A percentile compares a stretch with the other conserved stretches of the same genome.
These are phyloP conservation scores for Rosa multiflora DNA, from an alignment of 306 rosid species.

Conservation along the genomic window DNA sequence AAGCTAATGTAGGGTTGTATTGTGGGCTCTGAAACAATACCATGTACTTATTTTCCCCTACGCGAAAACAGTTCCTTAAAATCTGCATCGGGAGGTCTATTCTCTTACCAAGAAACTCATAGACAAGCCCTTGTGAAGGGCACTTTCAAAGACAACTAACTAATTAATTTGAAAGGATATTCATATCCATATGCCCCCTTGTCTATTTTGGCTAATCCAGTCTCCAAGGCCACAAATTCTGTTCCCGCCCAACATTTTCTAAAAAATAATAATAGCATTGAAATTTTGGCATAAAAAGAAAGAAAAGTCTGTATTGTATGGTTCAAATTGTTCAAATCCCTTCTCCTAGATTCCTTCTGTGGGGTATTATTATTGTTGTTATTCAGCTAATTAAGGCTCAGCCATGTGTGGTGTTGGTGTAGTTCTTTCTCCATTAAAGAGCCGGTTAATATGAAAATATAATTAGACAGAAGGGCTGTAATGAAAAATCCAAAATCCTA, in stretches of 20 bases:
- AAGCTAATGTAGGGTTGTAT: slow-evolving; percentile 21
- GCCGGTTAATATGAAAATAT: not conserved
- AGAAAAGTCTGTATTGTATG: not conserved
- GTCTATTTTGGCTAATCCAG: slow-evolving; percentile 14
- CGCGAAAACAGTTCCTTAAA: slow-evolving; percentile 5
- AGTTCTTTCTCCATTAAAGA: not conserved
- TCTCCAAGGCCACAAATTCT: slow-evolving; percentile 5
- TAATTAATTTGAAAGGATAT: slow-evolving; percentile 11
- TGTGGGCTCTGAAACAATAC: not conserved
- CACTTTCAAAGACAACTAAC: slow-evolving; percentile 25
- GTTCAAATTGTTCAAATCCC: slow-evolving; percentile 1
- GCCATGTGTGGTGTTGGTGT: slow-evolving; percentile 4
- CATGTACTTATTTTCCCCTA: slow-evolving; percentile 5
- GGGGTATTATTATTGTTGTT: not conserved
- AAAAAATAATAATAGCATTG: not conserved
- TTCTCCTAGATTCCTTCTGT: slow-evolving; percentile 9
- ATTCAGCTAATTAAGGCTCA: not conserved
- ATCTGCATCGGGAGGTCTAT: not conserved
- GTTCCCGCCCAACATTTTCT: slow-evolving; percentile 1
- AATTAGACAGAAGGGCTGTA: not conserved
- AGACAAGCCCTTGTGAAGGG: slow-evolving; percentile 36
- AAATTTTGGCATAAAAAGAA: not conserved
- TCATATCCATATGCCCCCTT: not conserved
- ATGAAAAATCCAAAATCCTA: not conserved
- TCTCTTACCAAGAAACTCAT: not conserved